Conservation (phyloP, 768 basidiomycete species). For the Russula ochroleuca region DNA sequence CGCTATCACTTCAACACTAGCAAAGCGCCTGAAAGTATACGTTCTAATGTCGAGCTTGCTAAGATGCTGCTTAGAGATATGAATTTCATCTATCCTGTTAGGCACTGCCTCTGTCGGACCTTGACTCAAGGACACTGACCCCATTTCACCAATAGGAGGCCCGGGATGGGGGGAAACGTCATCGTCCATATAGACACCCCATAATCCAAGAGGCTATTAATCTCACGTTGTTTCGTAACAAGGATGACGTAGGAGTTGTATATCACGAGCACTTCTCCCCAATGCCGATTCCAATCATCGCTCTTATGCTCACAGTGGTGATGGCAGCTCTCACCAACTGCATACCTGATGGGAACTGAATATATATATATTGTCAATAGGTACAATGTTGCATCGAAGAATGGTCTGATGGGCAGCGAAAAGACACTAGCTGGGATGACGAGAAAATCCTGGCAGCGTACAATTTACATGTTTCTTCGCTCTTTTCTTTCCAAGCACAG, state of each 20-base stretch:
- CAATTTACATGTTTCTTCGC: not conserved
- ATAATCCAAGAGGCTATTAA: conserved; percentile 4
- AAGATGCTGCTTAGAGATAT: conserved; percentile 10
- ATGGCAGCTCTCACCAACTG: not conserved
- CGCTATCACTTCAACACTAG: conserved; percentile 6
- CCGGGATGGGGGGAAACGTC: not conserved
- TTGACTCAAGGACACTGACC: not conserved
- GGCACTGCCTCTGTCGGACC: not conserved
- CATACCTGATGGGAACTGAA: not conserved
- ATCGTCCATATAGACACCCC: conserved; percentile 1
- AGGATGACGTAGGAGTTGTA: not conserved
- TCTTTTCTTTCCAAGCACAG: not conserved
- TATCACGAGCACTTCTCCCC: conserved; percentile 3
- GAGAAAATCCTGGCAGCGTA: not conserved
- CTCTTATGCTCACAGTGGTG: conserved; percentile 14
- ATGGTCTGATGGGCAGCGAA: conserved; percentile 2
- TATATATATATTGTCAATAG: not conserved
- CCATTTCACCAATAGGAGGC: not conserved
- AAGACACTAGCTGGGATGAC: not conserved
- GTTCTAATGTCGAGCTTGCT: not conserved
- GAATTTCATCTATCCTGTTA: conserved; percentile 16
- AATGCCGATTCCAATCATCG: conserved; percentile 13
- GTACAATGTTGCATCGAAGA: conserved; percentile 17
- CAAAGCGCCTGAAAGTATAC: not conserved
- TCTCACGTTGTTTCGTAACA: not conserved